Base-by-base conservation (phyloP, 202 grass and related monocot genomes). In the Panicum virgatum region DNA sequence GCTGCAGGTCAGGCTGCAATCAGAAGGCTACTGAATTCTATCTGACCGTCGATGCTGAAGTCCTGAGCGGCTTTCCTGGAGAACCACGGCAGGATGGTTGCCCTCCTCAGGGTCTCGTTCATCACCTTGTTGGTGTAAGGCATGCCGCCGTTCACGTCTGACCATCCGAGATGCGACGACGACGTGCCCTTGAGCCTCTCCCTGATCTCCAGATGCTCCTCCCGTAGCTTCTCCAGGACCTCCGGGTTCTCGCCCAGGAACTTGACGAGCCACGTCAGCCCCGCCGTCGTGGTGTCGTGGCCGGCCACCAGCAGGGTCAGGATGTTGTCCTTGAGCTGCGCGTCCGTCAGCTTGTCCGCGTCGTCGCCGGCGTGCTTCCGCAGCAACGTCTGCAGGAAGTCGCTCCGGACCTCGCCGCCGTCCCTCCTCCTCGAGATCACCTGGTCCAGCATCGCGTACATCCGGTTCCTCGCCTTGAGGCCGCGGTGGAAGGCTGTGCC, bases 281-380 rank as follows among this genome's bases (percentile, higher is more conserved):
- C 88, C 0, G 91, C 91, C 7, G 91, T 88, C 5, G 91, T 93
- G 0, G 91, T 93, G 80, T 94, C 88, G 36, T 94, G 91, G 0
- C 91, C 91, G 38, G 91, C 91, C 16, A 94, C 86, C 1, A 94
- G 91, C 60, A 94, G 86, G 2, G 91, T 94, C 7, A 88, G 77
- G 58, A 94, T 88, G 85, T 94, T 94, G 80, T 94, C 91, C 80
- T 94, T 94, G 64, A 94, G 88, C 83, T 90, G 91, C 54, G 85
- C 52, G 54, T 88, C 91, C 29, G 85, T 88, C 59, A 90, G 88
- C 76, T 93, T 88, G 50, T 90, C 75, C 6, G 43, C 73, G 4
- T 87, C 87, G 12, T 22, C 80, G 36, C 22, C 79, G 7, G 32
- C 64, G 34, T 93, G 88, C 70, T 90, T 93, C 62, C 76, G 72